Conservation (phyloP, 169 alveolate genomes). For the Cryptosporidium parvum region DNA sequence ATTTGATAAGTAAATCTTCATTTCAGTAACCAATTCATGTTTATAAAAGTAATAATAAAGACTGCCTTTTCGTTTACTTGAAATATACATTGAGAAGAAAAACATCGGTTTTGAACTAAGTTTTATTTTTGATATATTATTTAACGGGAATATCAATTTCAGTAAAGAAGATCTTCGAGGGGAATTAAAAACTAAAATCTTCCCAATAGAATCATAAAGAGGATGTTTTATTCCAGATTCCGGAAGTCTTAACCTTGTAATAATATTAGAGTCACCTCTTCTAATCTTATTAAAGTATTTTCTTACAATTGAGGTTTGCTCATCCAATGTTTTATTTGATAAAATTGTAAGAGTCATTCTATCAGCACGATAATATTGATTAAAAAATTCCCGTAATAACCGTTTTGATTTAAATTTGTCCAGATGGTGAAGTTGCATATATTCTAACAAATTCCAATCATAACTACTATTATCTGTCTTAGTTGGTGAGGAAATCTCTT, state of each 20-base stretch:
- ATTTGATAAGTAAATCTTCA: constrained; percentile 10
- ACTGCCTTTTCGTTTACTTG: constrained; percentile 60
- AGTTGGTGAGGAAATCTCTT: not conserved
- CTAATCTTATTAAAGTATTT: constrained; percentile 26
- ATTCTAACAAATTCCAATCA: constrained; percentile 12
- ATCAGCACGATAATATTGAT: constrained; percentile 31
- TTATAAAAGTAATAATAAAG: constrained; percentile 36
- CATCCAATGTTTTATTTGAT: constrained; percentile 35
- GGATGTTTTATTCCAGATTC: not conserved
- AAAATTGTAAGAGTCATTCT: constrained; percentile 52
- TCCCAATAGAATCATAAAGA: constrained; percentile 5
- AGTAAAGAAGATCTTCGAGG: not conserved
- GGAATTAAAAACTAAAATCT: constrained; percentile 24
- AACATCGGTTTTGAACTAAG: constrained; percentile 7
- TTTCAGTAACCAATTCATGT: constrained; percentile 21
- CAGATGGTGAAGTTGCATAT: not conserved
- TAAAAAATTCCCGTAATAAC: constrained; percentile 19
- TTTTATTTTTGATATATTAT: not conserved
- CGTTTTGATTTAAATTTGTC: not conserved
- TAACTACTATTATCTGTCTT: not conserved
- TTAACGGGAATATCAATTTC: constrained; percentile 27
- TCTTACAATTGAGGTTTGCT: constrained; percentile 9
- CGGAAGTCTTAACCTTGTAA: not conserved
- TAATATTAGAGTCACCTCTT: constrained; percentile 6
- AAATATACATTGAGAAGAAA: constrained; percentile 17